Percentiles rank a stretch among this genome's conserved stretches.
phyloP scores from a whole-genome alignment of 306 rosid genomes.

The Senna siamea region DNA sequence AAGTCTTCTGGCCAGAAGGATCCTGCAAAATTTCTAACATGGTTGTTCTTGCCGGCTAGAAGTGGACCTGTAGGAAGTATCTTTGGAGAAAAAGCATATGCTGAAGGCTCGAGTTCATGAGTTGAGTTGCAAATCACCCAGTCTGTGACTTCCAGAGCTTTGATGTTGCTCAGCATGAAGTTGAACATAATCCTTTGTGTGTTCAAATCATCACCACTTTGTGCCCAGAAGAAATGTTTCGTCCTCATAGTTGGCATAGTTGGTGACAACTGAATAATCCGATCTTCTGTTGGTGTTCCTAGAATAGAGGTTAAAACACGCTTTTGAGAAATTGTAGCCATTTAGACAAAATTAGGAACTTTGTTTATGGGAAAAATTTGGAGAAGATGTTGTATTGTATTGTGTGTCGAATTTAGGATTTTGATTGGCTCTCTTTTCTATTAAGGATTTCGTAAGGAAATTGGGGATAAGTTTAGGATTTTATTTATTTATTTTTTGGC shows the following conservation, averaged over 20 bases:
- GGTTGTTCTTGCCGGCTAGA: slow-evolving; percentile 25
- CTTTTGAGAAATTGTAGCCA: not conserved
- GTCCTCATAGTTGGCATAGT: slow-evolving; percentile 39
- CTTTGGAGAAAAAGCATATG: slow-evolving; percentile 34
- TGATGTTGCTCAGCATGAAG: not conserved
- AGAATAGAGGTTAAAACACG: not conserved
- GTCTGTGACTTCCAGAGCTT: slow-evolving; percentile 19
- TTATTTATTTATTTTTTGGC: too few relatives aligned
- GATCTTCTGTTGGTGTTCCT: slow-evolving; percentile 40
- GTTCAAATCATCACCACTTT: not conserved
- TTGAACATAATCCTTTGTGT: slow-evolving; percentile 27
- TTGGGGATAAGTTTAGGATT: too few relatives aligned
- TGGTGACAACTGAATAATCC: slow-evolving; percentile 34
- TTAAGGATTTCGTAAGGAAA: too few relatives aligned
- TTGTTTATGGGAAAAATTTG: too few relatives aligned
- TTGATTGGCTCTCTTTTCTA: too few relatives aligned
- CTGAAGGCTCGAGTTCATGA: slow-evolving; percentile 36
- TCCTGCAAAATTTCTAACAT: slow-evolving; percentile 5
- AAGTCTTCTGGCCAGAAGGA: slow-evolving; percentile 45
- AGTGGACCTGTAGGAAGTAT: slow-evolving; percentile 49
- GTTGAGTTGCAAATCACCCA: slow-evolving; percentile 49
- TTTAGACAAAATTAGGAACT: not conserved
- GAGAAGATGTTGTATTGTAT: too few relatives aligned
- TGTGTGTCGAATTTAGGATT: too few relatives aligned
- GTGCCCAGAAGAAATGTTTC: slow-evolving; percentile 24